Base-by-base conservation (phyloP, 2,329 filamentous ascomycete species). In the Fusarium lyarnte region DNA sequence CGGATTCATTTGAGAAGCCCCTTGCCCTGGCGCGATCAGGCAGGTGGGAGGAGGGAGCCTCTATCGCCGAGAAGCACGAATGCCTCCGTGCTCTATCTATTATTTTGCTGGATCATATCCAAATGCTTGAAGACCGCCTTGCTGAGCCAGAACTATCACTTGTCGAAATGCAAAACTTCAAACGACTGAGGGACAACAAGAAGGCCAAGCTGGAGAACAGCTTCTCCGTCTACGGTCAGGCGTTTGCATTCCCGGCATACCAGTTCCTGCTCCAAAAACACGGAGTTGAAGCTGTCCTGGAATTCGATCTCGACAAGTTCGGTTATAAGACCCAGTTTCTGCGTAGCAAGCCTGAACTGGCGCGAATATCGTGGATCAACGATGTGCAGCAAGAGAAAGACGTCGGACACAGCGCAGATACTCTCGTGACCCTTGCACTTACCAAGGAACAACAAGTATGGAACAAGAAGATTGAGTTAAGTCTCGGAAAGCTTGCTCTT, bases 391-490 rank as follows among this genome's bases (percentile, higher is more conserved):
- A 89, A 29, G 93, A 96, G 78, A 87, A 90, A 65, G 90, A 97
- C 76, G 94, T 94, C 70, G 85, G 89, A 17, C 88, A 89, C 62
- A 95, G 95, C 16, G 91, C 92, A 9, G 84, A 89, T 45, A 92
- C 91, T 1, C 86, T 99, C 51, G 85, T 93, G 46, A 85, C 89
- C 12, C 86, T 95, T 25, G 94, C 93, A 1, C 84, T 91, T 25
- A 86, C 87, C 54, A 89, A 90, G 59, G 95, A 98, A 80, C 88
- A 90, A 58, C 92, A 95, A 75, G 83, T 96, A 8, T 98, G 95
- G 95, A 94, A 90, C 82, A 97, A 97, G 84, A 96, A 97, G 81
- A 93, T 97, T 38, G 93, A 98, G 81, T 85, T 98, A 31, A 97
- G 94, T 66, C 86, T 99, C 42, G 93, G 93, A 39, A 98, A 98